A percentile compares a stretch with the other conserved stretches of the same genome.
Evolutionary conservation across 495 filamentous ascomycete species (phyloP).

Genomic region (Xylaria grammica): DNA sequence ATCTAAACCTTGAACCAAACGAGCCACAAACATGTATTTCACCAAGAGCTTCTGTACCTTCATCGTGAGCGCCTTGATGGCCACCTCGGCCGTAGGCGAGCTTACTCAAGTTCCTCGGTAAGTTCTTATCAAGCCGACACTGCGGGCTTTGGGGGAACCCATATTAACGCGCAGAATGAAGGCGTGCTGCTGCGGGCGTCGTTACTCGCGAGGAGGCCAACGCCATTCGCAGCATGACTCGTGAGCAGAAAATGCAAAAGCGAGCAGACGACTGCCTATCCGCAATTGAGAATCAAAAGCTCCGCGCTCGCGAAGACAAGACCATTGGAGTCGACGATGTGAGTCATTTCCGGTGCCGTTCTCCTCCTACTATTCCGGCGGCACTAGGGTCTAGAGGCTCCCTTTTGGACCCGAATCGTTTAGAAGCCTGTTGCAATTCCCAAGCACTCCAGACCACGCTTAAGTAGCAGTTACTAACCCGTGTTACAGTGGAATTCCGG

Average conservation of each 20-base stretch:
- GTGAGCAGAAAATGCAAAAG: not conserved
- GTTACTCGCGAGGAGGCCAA: not conserved
- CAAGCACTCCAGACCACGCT: no score
- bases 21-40: not conserved
- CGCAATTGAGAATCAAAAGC: not conserved
- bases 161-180: not conserved
- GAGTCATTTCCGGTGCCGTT: no score
- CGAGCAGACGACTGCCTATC: not conserved
- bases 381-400: no score
- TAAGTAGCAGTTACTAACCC: no score
- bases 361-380: no score
- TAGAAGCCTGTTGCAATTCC: no score
- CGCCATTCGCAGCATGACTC: not conserved
- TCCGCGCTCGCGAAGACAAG: not conserved
- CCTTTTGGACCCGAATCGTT: no score
- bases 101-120: conserved; percentile 3
- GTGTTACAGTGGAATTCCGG: not conserved
- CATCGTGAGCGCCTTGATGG: not conserved
- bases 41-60: conserved; percentile 1
- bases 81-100: not conserved
- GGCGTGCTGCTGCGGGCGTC: not conserved
- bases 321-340: not conserved
- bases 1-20: not conserved
- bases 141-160: not conserved
- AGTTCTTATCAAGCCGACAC: not conserved